Conservation (phyloP, 768 basidiomycete species). For the Holtermannia corniformis region DNA sequence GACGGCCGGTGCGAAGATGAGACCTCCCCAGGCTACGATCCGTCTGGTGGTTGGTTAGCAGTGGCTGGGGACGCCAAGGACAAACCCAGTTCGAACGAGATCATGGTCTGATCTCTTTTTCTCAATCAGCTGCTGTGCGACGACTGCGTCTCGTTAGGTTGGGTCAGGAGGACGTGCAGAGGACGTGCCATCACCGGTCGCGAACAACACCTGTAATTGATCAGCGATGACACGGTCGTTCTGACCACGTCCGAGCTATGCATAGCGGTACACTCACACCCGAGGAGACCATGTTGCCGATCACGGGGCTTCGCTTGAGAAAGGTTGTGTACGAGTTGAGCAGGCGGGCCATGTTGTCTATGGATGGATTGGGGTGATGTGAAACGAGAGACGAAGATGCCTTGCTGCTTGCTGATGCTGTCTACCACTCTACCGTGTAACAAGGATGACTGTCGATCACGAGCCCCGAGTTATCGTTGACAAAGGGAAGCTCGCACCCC, state of each 20-base stretch:
- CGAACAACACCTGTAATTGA: slow-evolving; percentile 28
- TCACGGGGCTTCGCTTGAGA: slow-evolving; percentile 16
- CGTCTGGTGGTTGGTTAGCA: slow-evolving; percentile 11
- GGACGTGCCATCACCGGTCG: slow-evolving; percentile 41
- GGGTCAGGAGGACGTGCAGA: slow-evolving; percentile 58
- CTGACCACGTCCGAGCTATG: not conserved
- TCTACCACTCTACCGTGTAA: too few species aligned
- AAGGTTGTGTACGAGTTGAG: slow-evolving; percentile 47
- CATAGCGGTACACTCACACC: slow-evolving; percentile 17
- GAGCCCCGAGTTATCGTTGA: too few species aligned
- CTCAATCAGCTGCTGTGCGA: slow-evolving; percentile 81
- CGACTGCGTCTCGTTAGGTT: slow-evolving; percentile 55
- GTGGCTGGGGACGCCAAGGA: not conserved
- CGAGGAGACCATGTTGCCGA: slow-evolving; percentile 28
- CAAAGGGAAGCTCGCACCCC: too few species aligned
- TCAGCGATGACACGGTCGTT: not conserved
- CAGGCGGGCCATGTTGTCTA: slow-evolving; percentile 47
- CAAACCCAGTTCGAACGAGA: slow-evolving; percentile 37
- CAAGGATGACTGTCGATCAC: too few species aligned
- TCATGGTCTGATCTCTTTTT: slow-evolving; percentile 64
- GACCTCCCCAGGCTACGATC: slow-evolving; percentile 56
- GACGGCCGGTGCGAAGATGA: slow-evolving; percentile 67
- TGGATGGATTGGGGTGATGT: too few species aligned
- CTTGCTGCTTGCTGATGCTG: too few species aligned
- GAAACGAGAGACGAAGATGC: too few species aligned